Conservation (phyloP, 2,329 filamentous ascomycete species). For the Achaetomium macrosporum region DNA sequence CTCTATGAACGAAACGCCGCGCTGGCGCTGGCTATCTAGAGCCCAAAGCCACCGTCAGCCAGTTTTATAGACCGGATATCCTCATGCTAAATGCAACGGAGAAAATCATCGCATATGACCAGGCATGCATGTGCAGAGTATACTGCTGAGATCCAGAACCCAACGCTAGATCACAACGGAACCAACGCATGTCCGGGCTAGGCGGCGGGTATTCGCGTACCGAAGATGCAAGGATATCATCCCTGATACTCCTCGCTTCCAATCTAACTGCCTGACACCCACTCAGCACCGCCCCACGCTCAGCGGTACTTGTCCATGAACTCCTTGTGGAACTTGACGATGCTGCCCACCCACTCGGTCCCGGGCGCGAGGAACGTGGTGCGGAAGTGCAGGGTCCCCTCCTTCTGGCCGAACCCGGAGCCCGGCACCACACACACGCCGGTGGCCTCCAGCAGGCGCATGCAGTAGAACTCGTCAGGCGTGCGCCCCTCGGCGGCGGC, state of each 20-base stretch:
- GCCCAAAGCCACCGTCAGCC: neutral
- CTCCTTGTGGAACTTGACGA: slow-evolving; percentile 82
- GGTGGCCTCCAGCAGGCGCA: slow-evolving; percentile 84
- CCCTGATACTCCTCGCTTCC: too few relatives aligned
- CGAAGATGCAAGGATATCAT: too few relatives aligned
- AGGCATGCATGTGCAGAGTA: too few relatives aligned
- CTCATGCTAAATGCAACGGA: too few relatives aligned
- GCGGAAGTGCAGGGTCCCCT: slow-evolving; percentile 85
- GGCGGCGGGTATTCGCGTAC: too few relatives aligned
- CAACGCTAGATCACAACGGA: too few relatives aligned
- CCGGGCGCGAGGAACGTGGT: slow-evolving; percentile 96
- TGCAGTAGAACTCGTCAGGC: slow-evolving; percentile 90
- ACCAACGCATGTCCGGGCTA: too few relatives aligned
- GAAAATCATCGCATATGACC: too few relatives aligned
- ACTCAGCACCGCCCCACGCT: neutral
- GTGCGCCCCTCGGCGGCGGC: slow-evolving; percentile 67
- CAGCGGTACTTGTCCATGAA: slow-evolving; percentile 78
- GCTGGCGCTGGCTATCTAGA: neutral
- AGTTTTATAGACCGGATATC: too few relatives aligned
- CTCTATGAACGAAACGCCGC: too few relatives aligned
- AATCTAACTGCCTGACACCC: neutral
- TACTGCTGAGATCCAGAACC: too few relatives aligned
- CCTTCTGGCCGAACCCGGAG: slow-evolving; percentile 88
- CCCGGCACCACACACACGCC: slow-evolving; percentile 93
- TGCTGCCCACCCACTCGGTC: slow-evolving; percentile 85